These are phyloP conservation scores for Luzula sylvatica DNA, from an alignment of 176 grass and related monocot species.

Conservation along the genomic window DNA sequence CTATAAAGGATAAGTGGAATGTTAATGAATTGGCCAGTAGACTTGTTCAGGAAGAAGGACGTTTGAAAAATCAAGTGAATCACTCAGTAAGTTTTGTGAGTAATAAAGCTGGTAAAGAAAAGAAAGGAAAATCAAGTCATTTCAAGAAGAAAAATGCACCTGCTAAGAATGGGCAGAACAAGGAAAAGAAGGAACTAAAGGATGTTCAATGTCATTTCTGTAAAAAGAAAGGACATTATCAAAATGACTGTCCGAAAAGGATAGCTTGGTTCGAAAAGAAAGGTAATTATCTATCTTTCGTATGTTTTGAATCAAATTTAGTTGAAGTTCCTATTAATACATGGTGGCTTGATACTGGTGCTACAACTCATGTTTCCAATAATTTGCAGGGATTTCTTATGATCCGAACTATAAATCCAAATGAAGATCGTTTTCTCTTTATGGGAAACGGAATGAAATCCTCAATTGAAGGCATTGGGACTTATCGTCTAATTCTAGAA, in stretches of 20 bases:
- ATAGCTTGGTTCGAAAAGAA: no score
- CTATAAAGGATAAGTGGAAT: conserved; percentile 11
- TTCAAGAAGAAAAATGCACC: background rate
- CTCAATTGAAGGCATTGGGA: no score
- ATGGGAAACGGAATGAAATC: conserved; percentile 2
- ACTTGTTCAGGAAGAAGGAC: background rate
- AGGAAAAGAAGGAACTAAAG: background rate
- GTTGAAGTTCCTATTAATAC: no score
- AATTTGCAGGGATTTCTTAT: background rate
- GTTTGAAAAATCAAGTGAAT: background rate
- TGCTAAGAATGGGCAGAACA: background rate
- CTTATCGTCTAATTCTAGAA: no score
- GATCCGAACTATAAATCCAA: no score
- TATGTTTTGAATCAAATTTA: no score
- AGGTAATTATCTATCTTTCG: no score
- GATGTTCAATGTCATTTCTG: background rate
- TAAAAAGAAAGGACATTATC: no score
- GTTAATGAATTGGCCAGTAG: no score
- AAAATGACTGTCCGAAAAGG: no score
- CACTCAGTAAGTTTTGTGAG: background rate
- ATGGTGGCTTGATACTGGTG: no score
- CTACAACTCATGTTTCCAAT: conserved; percentile 8
- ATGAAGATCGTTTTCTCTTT: background rate
- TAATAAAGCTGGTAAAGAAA: background rate
- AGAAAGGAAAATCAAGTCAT: background rate